Percentiles rank a stretch among this genome's conserved stretches.
Evolutionary conservation across 2,329 filamentous ascomycete genomes (phyloP).

Genomic region (Lithohypha guttulata): DNA sequence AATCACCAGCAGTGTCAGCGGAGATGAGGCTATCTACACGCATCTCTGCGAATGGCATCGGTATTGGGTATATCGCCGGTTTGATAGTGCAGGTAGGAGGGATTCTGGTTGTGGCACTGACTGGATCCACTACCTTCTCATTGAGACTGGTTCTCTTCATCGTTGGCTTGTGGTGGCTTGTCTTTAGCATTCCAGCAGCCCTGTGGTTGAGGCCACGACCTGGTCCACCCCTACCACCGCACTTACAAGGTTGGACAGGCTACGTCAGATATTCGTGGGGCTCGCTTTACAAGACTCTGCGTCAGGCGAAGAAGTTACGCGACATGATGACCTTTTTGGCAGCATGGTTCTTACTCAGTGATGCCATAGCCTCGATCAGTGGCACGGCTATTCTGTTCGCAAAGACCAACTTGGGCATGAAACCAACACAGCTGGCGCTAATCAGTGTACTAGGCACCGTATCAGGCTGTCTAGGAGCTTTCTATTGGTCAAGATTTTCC

Average conservation of each 20-base stretch:
- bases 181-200: constrained; percentile 80
- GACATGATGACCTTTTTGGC: constrained; percentile 77
- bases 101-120: constrained; percentile 62
- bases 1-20: constrained; percentile 37
- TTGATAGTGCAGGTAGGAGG: constrained; percentile 72
- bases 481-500: constrained; percentile 77
- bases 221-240: constrained; percentile 61
- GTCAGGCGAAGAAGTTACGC: constrained; percentile 61
- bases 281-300: constrained; percentile 68
- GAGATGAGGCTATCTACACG: constrained; percentile 76
- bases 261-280: constrained; percentile 81
- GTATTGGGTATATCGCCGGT: constrained; percentile 82
- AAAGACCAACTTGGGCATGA: constrained; percentile 86
- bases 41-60: constrained; percentile 86
- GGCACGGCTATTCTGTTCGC: constrained; percentile 95
- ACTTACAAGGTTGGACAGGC: constrained; percentile 43
- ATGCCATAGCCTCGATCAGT: constrained; percentile 87
- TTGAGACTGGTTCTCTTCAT: constrained; percentile 77
- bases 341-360: constrained; percentile 90
- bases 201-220: constrained; percentile 81
- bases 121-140: constrained; percentile 71
- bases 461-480: constrained; percentile 74
- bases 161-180: constrained; percentile 83
- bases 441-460: constrained; percentile 89
- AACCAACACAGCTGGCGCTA: constrained; percentile 72